Evolutionary conservation across 768 basidiomycete genomes (phyloP).

Genomic region (Plicaturopsis crispa): DNA sequence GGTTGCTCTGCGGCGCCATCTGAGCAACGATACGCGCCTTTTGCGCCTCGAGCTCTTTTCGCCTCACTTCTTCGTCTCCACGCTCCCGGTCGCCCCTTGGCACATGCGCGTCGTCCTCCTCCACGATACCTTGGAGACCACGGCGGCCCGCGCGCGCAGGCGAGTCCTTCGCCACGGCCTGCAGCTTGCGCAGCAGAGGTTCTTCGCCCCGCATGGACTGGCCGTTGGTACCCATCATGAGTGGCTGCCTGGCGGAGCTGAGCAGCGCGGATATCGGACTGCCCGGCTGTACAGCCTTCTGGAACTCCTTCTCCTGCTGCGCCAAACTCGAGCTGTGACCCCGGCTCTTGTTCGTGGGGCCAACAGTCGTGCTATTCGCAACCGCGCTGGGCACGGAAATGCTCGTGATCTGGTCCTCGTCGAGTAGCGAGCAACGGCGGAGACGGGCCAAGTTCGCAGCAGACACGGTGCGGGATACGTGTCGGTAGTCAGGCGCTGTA

Average conservation of each 20-base stretch:
- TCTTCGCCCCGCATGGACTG: slow-evolving; percentile 32
- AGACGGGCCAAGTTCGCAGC: slow-evolving; percentile 65
- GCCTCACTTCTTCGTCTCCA: slow-evolving; percentile 28
- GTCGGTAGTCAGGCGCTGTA: slow-evolving; percentile 63
- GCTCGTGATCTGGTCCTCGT: slow-evolving; percentile 45
- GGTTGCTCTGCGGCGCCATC: slow-evolving; percentile 64
- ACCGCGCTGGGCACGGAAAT: slow-evolving; percentile 35
- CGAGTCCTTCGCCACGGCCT: slow-evolving; percentile 45
- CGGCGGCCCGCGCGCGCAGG: slow-evolving; percentile 36
- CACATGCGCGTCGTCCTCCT: slow-evolving; percentile 24
- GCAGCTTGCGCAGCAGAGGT: slow-evolving; percentile 46
- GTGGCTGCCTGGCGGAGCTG: slow-evolving; percentile 80
- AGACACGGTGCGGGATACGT: slow-evolving; percentile 53
- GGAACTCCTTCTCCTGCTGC: slow-evolving; percentile 94
- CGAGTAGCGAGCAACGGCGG: slow-evolving; percentile 53
- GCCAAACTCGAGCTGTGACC: slow-evolving; percentile 44
- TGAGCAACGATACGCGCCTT: slow-evolving; percentile 92
- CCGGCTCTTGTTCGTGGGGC: slow-evolving; percentile 9
- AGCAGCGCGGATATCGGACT: slow-evolving; percentile 90
- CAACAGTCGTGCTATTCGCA: slow-evolving; percentile 10
- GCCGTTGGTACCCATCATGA: slow-evolving; percentile 54
- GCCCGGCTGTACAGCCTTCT: slow-evolving; percentile 90
- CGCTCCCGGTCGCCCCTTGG: slow-evolving; percentile 11
- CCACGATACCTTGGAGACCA: slow-evolving; percentile 39
- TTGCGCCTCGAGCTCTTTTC: slow-evolving; percentile 81